Conservation (phyloP, 169 alveolate genomes). For the Cryptosporidium sp. region DNA sequence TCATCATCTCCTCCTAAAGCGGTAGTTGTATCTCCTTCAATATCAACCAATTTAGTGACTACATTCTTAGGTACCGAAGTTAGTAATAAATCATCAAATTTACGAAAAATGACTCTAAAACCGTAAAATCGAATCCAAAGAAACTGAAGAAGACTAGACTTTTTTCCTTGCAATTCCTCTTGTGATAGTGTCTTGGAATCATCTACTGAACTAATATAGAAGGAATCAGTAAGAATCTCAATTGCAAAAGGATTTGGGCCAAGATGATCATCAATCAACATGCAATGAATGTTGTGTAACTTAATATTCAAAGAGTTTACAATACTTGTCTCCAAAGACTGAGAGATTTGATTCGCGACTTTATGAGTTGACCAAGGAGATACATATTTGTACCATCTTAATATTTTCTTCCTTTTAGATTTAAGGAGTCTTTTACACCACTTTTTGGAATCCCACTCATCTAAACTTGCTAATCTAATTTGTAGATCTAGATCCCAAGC, state of each 20-base stretch:
- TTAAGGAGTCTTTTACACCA: conserved; percentile 63
- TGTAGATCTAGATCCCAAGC: conserved; percentile 71
- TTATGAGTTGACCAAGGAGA: conserved; percentile 76
- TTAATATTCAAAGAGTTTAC: conserved; percentile 82
- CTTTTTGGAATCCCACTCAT: conserved; percentile 60
- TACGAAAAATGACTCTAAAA: conserved; percentile 65
- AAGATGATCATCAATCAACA: conserved; percentile 82
- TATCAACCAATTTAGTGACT: conserved; percentile 22
- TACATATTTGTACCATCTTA: conserved; percentile 41
- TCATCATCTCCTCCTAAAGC: conserved; percentile 28
- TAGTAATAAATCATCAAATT: conserved; percentile 8
- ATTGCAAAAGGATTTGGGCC: conserved; percentile 83
- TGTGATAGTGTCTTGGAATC: conserved; percentile 12
- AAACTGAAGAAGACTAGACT: conserved; percentile 74
- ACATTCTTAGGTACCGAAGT: conserved; percentile 64
- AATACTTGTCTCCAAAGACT: conserved; percentile 81
- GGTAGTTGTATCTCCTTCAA: conserved; percentile 7
- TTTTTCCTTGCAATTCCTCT: conserved; percentile 77
- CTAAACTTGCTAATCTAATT: conserved; percentile 52
- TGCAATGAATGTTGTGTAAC: conserved; percentile 80
- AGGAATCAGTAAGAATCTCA: conserved; percentile 75
- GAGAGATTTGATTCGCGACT: conserved; percentile 79
- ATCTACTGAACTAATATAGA: conserved; percentile 21
- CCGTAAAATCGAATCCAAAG: conserved; percentile 80
- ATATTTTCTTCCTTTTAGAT: conserved; percentile 23